Evolutionary conservation across 495 filamentous ascomycete genomes (phyloP).

Genomic region (Penicillium atrosanguineum): DNA sequence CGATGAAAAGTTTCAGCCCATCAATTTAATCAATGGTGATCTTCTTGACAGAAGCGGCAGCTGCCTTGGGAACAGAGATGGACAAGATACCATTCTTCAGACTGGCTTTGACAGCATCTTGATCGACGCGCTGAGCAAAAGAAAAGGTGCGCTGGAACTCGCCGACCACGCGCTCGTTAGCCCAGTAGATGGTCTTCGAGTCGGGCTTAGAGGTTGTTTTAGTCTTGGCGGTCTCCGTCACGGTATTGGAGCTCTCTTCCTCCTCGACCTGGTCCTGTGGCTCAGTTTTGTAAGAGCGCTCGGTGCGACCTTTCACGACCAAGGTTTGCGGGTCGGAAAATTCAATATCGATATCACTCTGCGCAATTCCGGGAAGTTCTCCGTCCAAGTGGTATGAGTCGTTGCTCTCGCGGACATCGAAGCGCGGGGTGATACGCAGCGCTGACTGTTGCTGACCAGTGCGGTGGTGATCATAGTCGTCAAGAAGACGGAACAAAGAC

Average conservation of each 20-base stretch:
- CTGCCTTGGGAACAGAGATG: conserved; percentile 77
- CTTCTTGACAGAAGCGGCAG: conserved; percentile 48
- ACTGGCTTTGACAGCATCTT: conserved; percentile 72
- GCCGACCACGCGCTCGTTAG: conserved; percentile 77
- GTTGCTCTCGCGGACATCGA: conserved; percentile 75
- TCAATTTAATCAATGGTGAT: conserved; percentile 57
- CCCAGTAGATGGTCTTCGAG: conserved; percentile 65
- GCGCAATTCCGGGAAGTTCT: conserved; percentile 81
- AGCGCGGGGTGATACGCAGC: conserved; percentile 64
- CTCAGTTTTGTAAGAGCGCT: conserved; percentile 46
- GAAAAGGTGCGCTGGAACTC: conserved; percentile 79
- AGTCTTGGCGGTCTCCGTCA: conserved; percentile 11
- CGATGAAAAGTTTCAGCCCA: too few relatives aligned
- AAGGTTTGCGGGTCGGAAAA: conserved; percentile 81
- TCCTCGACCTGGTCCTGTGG: conserved; percentile 52
- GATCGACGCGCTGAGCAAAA: conserved; percentile 74
- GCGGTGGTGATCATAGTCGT: conserved; percentile 46
- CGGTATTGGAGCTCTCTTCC: neutral
- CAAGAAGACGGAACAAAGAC: conserved; percentile 46
- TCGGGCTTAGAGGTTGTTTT: conserved; percentile 22
- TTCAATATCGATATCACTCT: conserved; percentile 78
- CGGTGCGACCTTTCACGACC: conserved; percentile 64
- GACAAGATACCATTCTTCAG: conserved; percentile 77
- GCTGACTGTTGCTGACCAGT: conserved; percentile 18
- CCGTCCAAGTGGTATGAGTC: conserved; percentile 80